phyloP scores from a whole-genome alignment of 1,139 yeast species.

The Pichia sp. region DNA sequence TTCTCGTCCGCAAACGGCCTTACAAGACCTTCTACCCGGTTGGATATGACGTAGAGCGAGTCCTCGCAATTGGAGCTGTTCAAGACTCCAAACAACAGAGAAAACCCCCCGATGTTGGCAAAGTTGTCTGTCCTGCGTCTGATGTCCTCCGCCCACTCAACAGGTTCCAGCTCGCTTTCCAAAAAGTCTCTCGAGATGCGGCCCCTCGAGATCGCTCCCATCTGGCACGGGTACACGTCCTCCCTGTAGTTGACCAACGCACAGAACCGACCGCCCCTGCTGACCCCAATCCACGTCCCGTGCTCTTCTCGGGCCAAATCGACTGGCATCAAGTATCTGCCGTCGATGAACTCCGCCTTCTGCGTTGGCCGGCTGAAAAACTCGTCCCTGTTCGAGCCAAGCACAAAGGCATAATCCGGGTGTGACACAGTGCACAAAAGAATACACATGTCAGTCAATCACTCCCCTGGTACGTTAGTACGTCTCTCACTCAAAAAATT shows the following conservation, averaged over 20 bases:
- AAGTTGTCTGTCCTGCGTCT: constrained; percentile 36
- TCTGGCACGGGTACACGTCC: constrained; percentile 23
- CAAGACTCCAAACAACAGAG: constrained; percentile 64
- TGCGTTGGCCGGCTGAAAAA: constrained; percentile 69
- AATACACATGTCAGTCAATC: constrained; percentile 29
- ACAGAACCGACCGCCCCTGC: constrained; percentile 59
- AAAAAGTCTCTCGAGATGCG: constrained; percentile 55
- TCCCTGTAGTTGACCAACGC: constrained; percentile 72
- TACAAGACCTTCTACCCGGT: constrained; percentile 33
- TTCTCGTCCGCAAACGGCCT: constrained; percentile 34
- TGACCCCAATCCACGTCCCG: constrained; percentile 91
- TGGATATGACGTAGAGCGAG: constrained; percentile 48
- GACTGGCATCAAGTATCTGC: constrained; percentile 57
- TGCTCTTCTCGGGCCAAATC: constrained; percentile 72
- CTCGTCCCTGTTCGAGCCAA: constrained; percentile 85
- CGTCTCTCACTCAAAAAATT: too few species aligned
- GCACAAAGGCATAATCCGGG: constrained; percentile 48
- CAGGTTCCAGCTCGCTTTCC: constrained; percentile 36
- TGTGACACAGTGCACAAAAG: constrained; percentile 26
- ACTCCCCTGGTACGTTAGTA: neutral
- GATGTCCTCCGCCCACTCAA: constrained; percentile 46
- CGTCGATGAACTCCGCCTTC: constrained; percentile 47
- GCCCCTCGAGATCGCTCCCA: constrained; percentile 65
- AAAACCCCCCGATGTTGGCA: constrained; percentile 73
- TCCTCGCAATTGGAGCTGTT: constrained; percentile 29